These are phyloP conservation scores for Taiozyma sp. DNA, from an alignment of 1,139 yeast genomes.

Conservation along the genomic window DNA sequence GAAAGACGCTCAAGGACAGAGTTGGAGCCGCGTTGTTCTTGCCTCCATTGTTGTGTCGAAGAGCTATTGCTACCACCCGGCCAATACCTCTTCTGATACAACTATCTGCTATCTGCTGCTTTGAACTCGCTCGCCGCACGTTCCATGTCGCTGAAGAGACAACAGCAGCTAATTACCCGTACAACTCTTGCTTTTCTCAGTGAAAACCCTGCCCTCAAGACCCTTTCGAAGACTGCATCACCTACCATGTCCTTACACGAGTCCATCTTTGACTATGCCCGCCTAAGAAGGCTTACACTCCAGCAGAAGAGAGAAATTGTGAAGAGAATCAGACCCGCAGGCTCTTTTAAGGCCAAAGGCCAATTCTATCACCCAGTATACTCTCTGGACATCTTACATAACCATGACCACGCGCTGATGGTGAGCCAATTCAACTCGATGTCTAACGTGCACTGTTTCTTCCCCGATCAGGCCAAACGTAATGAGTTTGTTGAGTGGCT, in stretches of 20 bases:
- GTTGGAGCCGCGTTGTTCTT: background rate
- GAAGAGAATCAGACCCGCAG: background rate
- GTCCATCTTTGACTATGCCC: background rate
- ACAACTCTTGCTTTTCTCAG: background rate
- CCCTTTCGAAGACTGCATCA: background rate
- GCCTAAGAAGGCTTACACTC: background rate
- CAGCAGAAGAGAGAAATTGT: background rate
- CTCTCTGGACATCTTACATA: background rate
- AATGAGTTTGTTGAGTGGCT: slow-evolving; percentile 23
- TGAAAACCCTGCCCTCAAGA: background rate
- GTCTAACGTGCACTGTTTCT: background rate
- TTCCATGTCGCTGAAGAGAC: background rate
- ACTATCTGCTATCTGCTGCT: background rate
- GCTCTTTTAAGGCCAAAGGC: background rate
- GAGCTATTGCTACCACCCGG: background rate
- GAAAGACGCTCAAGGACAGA: too few species aligned
- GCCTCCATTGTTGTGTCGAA: background rate
- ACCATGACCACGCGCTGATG: background rate
- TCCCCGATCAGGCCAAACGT: background rate
- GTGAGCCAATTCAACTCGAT: background rate
- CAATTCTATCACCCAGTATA: background rate
- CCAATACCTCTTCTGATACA: background rate
- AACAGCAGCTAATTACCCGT: background rate
- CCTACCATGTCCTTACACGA: background rate
- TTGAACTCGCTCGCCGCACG: background rate